phyloP scores from a whole-genome alignment of 768 basidiomycete species.

The Serendipita sp. region DNA sequence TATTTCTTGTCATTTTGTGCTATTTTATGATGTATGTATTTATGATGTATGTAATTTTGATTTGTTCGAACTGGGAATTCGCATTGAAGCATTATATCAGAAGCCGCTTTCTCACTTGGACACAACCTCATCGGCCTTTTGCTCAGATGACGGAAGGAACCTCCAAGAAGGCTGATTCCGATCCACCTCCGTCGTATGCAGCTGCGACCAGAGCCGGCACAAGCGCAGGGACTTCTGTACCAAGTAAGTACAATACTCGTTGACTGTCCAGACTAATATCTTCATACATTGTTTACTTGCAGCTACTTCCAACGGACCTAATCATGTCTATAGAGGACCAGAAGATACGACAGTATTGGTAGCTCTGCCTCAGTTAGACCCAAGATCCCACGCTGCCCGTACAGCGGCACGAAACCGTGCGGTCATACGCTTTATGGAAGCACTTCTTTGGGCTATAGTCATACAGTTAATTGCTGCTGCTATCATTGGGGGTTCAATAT shows the following conservation, averaged over 20 bases:
- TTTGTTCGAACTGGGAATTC: too few species aligned
- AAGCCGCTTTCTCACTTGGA: background rate
- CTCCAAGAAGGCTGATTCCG: background rate
- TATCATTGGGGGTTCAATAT: slow-evolving; percentile 14
- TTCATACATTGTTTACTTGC: too few species aligned
- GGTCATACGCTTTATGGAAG: slow-evolving; percentile 28
- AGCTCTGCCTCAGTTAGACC: slow-evolving; percentile 31
- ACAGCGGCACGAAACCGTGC: slow-evolving; percentile 25
- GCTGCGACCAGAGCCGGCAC: background rate
- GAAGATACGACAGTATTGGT: slow-evolving; percentile 4
- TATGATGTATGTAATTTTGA: background rate
- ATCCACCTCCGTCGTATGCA: slow-evolving; percentile 1
- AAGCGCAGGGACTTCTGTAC: background rate
- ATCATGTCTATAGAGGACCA: too few species aligned
- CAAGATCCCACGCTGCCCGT: slow-evolving; percentile 23
- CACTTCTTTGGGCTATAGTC: slow-evolving; percentile 24
- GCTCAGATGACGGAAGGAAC: background rate
- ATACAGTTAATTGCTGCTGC: slow-evolving; percentile 19
- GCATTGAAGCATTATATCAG: too few species aligned
- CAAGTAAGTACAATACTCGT: background rate
- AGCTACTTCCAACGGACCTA: too few species aligned
- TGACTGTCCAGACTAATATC: too few species aligned
- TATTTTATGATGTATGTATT: background rate
- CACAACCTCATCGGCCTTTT: background rate
- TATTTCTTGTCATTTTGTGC: background rate